Evolutionary conservation across 2,329 filamentous ascomycete genomes (phyloP), one percentile per base, ranked within the genome.

Genomic region (Hymenoscyphus fraxineus): DNA sequence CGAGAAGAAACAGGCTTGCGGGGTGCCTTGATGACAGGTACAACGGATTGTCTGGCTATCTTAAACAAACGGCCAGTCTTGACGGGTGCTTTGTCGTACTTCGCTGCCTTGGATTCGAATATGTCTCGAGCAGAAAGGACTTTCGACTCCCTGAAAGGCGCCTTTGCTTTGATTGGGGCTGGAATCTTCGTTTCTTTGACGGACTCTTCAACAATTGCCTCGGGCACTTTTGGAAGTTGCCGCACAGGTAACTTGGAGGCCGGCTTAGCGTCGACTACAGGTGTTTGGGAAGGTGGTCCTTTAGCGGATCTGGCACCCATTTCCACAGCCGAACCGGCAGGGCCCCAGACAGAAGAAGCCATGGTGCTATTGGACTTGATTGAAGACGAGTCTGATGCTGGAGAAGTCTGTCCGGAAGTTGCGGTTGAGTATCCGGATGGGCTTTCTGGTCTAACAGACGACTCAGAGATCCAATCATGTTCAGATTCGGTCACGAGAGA

Each of bases 391-490:
- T 75, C 74, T 16, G 73, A 74, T 10, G 66, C 64, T 27, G 73
- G 72, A 2, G 73, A 74, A 27, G 72, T 71, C 41, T 64, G 58
- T 16, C 70, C 71, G 41, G 73, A 75, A n/a, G 72, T 73, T 19
- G 68, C 61, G 22, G 67, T 60, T 2, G 72, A 74, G 59, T 71
- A 71, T 22, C 73, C 59, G 16, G 71, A 73, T 13, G 73, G 74
- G 62, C 73, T 74, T 15, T 62, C 65, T 39, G 72, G 69, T 64
- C 73, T 66, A 10, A 72, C 65, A 12, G 73, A 73, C 7, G 74
- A 75, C 58, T 75, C 73, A 13, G 73, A 71, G n/a, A 76, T 72
- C 74, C 74, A 76, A 54, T 76, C 62, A 59, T 63, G 71, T 41
- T 72, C 71, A 58, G 65, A 40, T 9, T 61, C 40, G n/a, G 69